These are phyloP conservation scores for Trametes sanguinea DNA, from an alignment of 768 basidiomycete genomes.

Conservation along the genomic window DNA sequence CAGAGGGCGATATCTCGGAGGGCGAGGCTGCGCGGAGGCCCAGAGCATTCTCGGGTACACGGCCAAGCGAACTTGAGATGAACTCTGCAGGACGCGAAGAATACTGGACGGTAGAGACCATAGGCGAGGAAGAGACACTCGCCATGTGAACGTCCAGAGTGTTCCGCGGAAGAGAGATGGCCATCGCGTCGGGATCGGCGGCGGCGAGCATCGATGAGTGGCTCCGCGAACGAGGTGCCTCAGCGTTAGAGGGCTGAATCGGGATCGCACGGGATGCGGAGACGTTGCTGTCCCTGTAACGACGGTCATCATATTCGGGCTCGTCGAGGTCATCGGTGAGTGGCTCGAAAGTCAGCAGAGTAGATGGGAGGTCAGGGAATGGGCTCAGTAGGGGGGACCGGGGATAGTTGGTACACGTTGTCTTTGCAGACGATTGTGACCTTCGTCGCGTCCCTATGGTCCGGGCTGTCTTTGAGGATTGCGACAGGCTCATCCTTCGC, in stretches of 20 bases:
- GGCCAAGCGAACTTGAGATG: conserved; percentile 10
- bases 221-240: conserved; percentile 25
- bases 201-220: conserved; percentile 23
- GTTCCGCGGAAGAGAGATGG: conserved; percentile 29
- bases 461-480: conserved; percentile 21
- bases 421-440: conserved; percentile 22
- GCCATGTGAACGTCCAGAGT: conserved; percentile 32
- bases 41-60: conserved; percentile 16
- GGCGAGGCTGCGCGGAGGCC: conserved; percentile 14
- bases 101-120: conserved; percentile 17
- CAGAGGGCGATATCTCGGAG: conserved; percentile 2
- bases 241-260: conserved; percentile 15
- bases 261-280: conserved; percentile 29
- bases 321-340: conserved; percentile 31
- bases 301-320: conserved; percentile 24
- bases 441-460: conserved; percentile 12
- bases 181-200: conserved; percentile 20
- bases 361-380: conserved; percentile 28
- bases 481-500: conserved; percentile 22
- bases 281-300: conserved; percentile 9
- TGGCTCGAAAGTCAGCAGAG: conserved; percentile 26
- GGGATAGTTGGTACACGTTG: conserved; percentile 29
- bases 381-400: conserved; percentile 29
- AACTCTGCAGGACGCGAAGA: conserved; percentile 19
- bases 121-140: conserved; percentile 31